These are phyloP conservation scores for Sphagnum fallax DNA, from an alignment of 228 moss, liverwort and hornwort genomes.

Conservation along the genomic window DNA sequence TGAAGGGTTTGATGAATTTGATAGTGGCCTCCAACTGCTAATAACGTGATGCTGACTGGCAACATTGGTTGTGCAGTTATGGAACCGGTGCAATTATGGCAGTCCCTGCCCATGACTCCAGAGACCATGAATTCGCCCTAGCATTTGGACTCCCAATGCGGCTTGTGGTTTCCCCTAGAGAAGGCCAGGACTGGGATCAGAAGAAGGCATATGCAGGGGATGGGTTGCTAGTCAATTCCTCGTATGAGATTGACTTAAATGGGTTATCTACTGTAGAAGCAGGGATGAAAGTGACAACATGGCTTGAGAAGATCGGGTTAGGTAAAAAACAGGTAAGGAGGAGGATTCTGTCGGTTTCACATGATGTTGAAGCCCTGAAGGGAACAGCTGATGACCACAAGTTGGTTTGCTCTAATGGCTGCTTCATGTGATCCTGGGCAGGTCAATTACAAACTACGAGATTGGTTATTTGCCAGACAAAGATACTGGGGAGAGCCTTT, in stretches of 20 bases:
- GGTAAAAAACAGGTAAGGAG: conserved; percentile 71
- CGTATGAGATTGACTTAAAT: conserved; percentile 59
- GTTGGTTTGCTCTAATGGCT: too few relatives aligned
- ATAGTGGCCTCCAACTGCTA: too few relatives aligned
- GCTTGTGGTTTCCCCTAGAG: conserved; percentile 61
- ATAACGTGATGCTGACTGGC: too few relatives aligned
- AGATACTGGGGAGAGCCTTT: conserved; percentile 99
- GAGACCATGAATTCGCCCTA: conserved; percentile 85
- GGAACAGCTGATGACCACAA: too few relatives aligned
- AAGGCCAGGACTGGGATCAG: conserved; percentile 40
- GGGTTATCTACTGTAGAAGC: conserved; percentile 61
- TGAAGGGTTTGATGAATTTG: too few relatives aligned
- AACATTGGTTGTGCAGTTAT: conserved; percentile 46
- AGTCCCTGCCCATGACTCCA: conserved; percentile 88
- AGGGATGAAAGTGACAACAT: conserved; percentile 54
- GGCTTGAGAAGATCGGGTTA: conserved; percentile 65
- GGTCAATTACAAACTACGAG: conserved; percentile 95
- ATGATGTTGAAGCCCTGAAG: background rate
- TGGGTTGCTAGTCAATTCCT: conserved; percentile 73
- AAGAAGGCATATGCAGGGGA: conserved; percentile 66
- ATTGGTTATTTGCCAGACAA: conserved; percentile 95
- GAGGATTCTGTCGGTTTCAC: background rate
- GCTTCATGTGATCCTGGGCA: conserved; percentile 6
- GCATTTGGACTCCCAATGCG: conserved; percentile 75
- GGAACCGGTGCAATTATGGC: conserved; percentile 99